These are phyloP conservation scores for Ganoderma resinaceum DNA, from an alignment of 1,284 basidiomycete genomes.

Conservation along the genomic window DNA sequence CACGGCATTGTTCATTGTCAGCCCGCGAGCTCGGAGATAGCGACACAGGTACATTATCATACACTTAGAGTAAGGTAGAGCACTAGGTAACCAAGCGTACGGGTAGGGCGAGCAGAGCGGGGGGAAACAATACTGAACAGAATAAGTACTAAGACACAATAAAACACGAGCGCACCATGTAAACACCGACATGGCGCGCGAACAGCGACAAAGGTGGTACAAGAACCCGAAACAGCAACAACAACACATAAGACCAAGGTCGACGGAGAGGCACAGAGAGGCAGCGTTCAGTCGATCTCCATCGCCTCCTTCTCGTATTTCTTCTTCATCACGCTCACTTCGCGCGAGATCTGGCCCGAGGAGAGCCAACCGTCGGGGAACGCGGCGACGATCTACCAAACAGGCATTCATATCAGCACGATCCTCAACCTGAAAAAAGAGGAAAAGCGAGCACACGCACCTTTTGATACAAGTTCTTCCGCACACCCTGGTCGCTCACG, in stretches of 20 bases:
- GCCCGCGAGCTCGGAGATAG: not conserved
- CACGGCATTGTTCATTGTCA: not conserved
- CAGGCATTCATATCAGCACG: not conserved
- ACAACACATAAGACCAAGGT: slow-evolving; percentile 2
- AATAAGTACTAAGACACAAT: slow-evolving; percentile 23
- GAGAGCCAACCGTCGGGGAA: slow-evolving; percentile 81
- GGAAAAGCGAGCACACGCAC: slow-evolving; percentile 40
- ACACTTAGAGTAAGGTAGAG: slow-evolving; percentile 22
- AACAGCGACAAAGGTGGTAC: not conserved
- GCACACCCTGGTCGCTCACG: slow-evolving; percentile 79
- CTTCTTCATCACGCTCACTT: slow-evolving; percentile 83
- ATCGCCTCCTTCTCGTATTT: slow-evolving; percentile 68
- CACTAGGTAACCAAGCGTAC: slow-evolving; percentile 29
- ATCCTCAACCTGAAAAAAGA: not conserved
- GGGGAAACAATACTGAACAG: slow-evolving; percentile 25
- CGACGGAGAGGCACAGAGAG: not conserved
- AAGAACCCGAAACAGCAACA: not conserved
- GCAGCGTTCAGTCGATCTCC: slow-evolving; percentile 52
- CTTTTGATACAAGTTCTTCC: slow-evolving; percentile 82
- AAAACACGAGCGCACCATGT: not conserved
- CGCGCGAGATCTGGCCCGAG: slow-evolving; percentile 54
- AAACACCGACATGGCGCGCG: not conserved
- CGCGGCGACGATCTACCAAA: slow-evolving; percentile 66
- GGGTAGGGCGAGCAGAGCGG: slow-evolving; percentile 14
- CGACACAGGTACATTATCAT: slow-evolving; percentile 24